Conservation (phyloP, 768 basidiomycete genomes). For the Tulasnella sp. region DNA sequence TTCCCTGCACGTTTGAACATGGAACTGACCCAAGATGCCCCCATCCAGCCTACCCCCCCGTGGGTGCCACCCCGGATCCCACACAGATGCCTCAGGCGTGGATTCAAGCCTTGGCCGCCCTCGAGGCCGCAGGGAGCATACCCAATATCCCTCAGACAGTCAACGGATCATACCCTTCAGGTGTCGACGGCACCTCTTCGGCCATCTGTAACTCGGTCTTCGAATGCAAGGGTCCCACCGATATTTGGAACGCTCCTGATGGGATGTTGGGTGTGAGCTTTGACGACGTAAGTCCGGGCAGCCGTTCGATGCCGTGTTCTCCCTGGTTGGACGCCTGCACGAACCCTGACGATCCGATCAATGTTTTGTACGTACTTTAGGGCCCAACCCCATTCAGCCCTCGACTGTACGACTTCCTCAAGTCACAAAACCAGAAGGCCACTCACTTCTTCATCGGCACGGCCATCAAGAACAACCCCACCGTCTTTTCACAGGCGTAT, state of each 20-base stretch:
- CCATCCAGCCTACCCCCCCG: too few relatives aligned
- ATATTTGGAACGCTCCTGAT: constrained; percentile 8
- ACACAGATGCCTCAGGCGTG: constrained; percentile 11
- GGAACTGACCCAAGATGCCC: too few relatives aligned
- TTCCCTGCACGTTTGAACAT: too few relatives aligned
- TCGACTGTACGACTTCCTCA: constrained; percentile 54
- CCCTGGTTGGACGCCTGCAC: too few relatives aligned
- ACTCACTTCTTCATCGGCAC: constrained; percentile 88
- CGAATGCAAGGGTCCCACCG: background rate
- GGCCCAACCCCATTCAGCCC: constrained; percentile 48
- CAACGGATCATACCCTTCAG: background rate
- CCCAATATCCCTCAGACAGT: background rate
- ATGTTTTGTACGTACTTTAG: too few relatives aligned
- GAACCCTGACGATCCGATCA: too few relatives aligned
- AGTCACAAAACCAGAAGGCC: constrained; percentile 48
- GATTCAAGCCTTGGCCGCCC: background rate
- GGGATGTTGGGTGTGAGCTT: constrained; percentile 10
- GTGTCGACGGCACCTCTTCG: background rate
- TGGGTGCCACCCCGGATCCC: background rate
- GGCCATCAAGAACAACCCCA: constrained; percentile 49
- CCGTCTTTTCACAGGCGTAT: constrained; percentile 44
- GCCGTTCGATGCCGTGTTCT: too few relatives aligned
- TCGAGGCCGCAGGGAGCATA: constrained; percentile 1
- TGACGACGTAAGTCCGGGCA: constrained; percentile 6
- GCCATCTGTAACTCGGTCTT: background rate